phyloP scores from a whole-genome alignment of 495 filamentous ascomycete species.

The Neurospora sp. region DNA sequence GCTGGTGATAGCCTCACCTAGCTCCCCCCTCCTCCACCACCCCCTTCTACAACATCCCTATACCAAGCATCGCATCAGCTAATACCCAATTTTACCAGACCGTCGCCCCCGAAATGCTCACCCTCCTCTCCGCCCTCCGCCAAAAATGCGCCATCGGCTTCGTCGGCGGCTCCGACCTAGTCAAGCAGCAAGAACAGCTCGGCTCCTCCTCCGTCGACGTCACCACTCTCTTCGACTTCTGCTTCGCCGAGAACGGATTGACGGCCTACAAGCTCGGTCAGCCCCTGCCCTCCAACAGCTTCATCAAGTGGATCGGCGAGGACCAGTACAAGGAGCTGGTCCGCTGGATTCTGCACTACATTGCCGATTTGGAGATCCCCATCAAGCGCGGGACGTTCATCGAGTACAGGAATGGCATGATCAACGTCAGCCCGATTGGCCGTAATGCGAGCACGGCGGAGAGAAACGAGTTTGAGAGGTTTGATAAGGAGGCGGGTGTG shows the following conservation, averaged over 20 bases:
- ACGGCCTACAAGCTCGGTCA: conserved; percentile 77
- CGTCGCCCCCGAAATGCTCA: conserved; percentile 71
- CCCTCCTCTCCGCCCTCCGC: conserved; percentile 66
- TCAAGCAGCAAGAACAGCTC: conserved; percentile 94
- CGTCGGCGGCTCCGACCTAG: conserved; percentile 78
- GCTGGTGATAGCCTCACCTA: background rate
- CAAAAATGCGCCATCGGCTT: conserved; percentile 86
- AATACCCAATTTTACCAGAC: conserved; percentile 28
- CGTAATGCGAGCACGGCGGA: conserved; percentile 77
- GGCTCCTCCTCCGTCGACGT: conserved; percentile 53
- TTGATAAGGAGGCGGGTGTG: conserved; percentile 66
- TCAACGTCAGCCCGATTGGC: conserved; percentile 90
- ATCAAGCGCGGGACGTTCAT: conserved; percentile 92
- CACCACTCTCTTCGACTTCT: conserved; percentile 83
- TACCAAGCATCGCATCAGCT: conserved; percentile 1
- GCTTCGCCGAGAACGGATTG: conserved; percentile 91
- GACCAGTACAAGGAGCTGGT: conserved; percentile 82
- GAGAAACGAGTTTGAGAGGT: conserved; percentile 67
- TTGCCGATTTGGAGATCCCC: conserved; percentile 79
- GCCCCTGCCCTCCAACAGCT: conserved; percentile 61
- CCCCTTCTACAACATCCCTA: background rate
- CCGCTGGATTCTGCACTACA: conserved; percentile 76
- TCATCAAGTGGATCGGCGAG: conserved; percentile 91
- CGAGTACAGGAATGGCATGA: conserved; percentile 96
- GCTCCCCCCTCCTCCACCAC: background rate